Conservation (phyloP, 371 early-diverging fungal species). For the Saksenaea oblongispora region DNA sequence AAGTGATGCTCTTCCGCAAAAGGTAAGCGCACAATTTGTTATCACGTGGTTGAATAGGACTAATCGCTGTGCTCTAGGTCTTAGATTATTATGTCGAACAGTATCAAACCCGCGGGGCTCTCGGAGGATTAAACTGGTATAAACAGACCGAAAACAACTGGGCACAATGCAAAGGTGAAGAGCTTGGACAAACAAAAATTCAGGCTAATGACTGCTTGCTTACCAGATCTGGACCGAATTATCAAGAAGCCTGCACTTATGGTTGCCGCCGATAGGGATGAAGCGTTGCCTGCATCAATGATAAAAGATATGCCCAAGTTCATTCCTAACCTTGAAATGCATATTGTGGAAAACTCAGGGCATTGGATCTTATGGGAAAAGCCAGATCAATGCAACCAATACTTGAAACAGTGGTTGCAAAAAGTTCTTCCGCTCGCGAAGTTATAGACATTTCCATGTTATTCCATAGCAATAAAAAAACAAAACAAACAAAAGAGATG, state of each 20-base stretch:
- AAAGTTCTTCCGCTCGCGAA: constrained; percentile 24
- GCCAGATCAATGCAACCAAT: constrained; percentile 34
- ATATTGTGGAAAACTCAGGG: constrained; percentile 33
- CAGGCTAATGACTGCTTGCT: no score
- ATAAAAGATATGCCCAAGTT: constrained; percentile 28
- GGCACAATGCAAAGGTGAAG: constrained; percentile 41
- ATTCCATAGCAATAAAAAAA: no score
- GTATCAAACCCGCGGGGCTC: constrained; percentile 32
- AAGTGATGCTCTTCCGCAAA: constrained; percentile 27
- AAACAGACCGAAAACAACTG: constrained; percentile 39
- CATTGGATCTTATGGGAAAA: constrained; percentile 56
- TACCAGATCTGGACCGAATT: constrained; percentile 34
- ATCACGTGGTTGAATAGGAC: no score
- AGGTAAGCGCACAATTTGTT: constrained; percentile 7
- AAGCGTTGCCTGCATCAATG: constrained; percentile 46
- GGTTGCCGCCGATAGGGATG: constrained; percentile 43
- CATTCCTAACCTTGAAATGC: constrained; percentile 37
- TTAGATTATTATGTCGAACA: constrained; percentile 42
- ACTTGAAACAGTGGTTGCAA: constrained; percentile 31
- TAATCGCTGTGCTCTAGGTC: neutral
- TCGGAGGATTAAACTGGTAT: constrained; percentile 50
- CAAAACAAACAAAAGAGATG: no score
- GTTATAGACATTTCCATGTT: no score
- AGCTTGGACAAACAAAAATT: no score
- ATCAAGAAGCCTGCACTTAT: constrained; percentile 40